Conservation (phyloP, 2,329 filamentous ascomycete species). For the Apiospora arundinis region DNA sequence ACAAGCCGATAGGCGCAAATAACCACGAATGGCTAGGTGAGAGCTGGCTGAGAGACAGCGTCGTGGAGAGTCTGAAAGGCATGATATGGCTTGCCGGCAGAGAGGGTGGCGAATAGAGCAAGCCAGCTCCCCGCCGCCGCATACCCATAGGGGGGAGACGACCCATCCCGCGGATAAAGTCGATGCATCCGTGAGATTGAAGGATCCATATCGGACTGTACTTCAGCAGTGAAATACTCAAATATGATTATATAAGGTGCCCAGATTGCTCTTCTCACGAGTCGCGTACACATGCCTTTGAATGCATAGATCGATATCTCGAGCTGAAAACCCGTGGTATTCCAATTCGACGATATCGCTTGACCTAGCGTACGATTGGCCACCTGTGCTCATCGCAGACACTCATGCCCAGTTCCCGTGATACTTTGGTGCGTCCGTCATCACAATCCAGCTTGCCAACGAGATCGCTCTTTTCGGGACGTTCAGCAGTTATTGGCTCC, state of each 20-base stretch:
- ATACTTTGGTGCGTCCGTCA: conserved; percentile 45
- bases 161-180: too few relatives aligned
- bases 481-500: conserved; percentile 45
- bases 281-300: too few relatives aligned
- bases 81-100: conserved; percentile 58
- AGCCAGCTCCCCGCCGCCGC: neutral
- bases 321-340: too few relatives aligned
- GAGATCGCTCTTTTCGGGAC: conserved; percentile 45
- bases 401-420: conserved; percentile 40
- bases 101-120: conserved; percentile 32
- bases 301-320: too few relatives aligned
- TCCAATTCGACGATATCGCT: neutral
- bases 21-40: conserved; percentile 40
- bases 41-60: conserved; percentile 63
- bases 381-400: conserved; percentile 46
- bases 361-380: conserved; percentile 35
- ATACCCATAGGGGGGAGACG: too few relatives aligned
- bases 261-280: too few relatives aligned
- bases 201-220: neutral
- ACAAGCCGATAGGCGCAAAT: conserved; percentile 23
- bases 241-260: conserved; percentile 48
- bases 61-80: conserved; percentile 62
- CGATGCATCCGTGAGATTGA: too few relatives aligned
- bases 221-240: conserved; percentile 36
- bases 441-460: conserved; percentile 38